Percentiles rank a stretch among this genome's conserved stretches.
These are phyloP conservation scores for Annulohypoxylon nitens DNA, from an alignment of 495 filamentous ascomycete species.

Conservation along the genomic window DNA sequence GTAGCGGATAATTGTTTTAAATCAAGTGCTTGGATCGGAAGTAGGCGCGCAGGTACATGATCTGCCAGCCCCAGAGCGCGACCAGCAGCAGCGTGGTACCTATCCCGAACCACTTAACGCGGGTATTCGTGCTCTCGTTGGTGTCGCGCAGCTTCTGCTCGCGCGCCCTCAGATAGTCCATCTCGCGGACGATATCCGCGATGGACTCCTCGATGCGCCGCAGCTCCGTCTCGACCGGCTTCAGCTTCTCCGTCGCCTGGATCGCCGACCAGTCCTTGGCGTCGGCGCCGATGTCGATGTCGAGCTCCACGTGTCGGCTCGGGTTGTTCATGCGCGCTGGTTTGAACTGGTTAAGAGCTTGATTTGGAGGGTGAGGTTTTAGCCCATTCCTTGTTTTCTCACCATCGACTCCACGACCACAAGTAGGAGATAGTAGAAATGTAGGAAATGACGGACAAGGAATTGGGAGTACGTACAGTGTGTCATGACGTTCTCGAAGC, in stretches of 20 bases:
- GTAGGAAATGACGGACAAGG: conserved; percentile 20
- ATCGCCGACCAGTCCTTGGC: conserved; percentile 98
- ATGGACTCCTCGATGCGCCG: conserved; percentile 92
- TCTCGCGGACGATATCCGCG: conserved; percentile 82
- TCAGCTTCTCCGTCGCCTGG: conserved; percentile 96
- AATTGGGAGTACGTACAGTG: conserved; percentile 66
- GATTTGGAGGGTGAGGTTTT: conserved; percentile 42
- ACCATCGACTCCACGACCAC: not conserved
- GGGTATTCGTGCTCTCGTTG: conserved; percentile 99
- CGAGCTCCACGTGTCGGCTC: conserved; percentile 86
- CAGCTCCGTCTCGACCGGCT: conserved; percentile 96
- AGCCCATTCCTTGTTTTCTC: conserved; percentile 37
- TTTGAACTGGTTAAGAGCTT: conserved; percentile 51
- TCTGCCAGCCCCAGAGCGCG: conserved; percentile 93
- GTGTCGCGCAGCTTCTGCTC: conserved; percentile 98
- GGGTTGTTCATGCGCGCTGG: conserved; percentile 66
- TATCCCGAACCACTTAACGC: conserved; percentile 98
- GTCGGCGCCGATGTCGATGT: conserved; percentile 98
- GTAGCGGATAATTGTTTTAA: conserved; percentile 56
- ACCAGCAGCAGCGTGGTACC: conserved; percentile 94
- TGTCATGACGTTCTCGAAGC: conserved; percentile 88
- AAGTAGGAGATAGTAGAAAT: conserved; percentile 13
- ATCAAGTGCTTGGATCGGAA: conserved; percentile 97
- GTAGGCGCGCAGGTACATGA: conserved; percentile 96
- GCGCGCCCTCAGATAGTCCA: conserved; percentile 89